A percentile compares a stretch with the other conserved stretches of the same genome.
Conservation (phyloP, 2,329 filamentous ascomycete species). For the Aspergillus piperis region DNA sequence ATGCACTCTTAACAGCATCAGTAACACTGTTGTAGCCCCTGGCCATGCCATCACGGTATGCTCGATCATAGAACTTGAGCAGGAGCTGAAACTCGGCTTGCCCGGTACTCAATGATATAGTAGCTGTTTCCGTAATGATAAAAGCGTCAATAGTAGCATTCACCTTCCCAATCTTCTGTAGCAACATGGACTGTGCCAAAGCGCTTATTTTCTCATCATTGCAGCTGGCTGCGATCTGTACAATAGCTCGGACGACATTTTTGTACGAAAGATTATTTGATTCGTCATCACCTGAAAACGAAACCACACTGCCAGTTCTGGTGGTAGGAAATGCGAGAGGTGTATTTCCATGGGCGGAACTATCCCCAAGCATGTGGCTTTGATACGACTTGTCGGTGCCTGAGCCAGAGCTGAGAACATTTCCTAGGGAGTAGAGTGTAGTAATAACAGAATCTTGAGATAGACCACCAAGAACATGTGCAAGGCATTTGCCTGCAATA, state of each 20-base stretch:
- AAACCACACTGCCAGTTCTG: conserved; percentile 57
- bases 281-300: conserved; percentile 71
- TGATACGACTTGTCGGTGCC: conserved; percentile 50
- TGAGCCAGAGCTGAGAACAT: conserved; percentile 77
- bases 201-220: conserved; percentile 91
- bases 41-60: conserved; percentile 71
- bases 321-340: conserved; percentile 39
- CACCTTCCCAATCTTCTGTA: conserved; percentile 92
- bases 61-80: conserved; percentile 76
- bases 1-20: conserved; percentile 76
- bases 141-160: conserved; percentile 77
- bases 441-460: conserved; percentile 94
- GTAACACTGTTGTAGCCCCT: conserved; percentile 68
- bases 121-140: conserved; percentile 80
- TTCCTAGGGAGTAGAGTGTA: conserved; percentile 93
- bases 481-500: conserved; percentile 81
- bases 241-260: conserved; percentile 93
- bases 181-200: conserved; percentile 87
- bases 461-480: conserved; percentile 75
- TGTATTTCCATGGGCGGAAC: conserved; percentile 53
- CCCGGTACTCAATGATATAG: conserved; percentile 74
- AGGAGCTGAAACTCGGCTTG: conserved; percentile 81
- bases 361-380: conserved; percentile 30
- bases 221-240: conserved; percentile 79
- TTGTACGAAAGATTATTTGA: conserved; percentile 78